These are phyloP conservation scores for Candida buenavistaensis DNA, from an alignment of 1,139 yeast species.

Conservation along the genomic window DNA sequence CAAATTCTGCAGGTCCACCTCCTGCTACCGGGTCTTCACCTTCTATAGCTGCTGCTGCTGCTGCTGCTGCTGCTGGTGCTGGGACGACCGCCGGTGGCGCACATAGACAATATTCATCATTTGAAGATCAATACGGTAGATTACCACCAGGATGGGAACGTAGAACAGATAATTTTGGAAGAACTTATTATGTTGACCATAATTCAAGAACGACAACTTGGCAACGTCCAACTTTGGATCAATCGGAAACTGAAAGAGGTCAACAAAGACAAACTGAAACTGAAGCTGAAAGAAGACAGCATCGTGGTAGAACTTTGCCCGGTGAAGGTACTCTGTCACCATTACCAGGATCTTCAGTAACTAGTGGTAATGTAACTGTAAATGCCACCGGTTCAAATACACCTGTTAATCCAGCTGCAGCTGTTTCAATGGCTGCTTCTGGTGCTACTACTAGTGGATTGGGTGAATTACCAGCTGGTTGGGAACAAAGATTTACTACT, in stretches of 20 bases:
- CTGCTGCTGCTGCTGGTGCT: slow-evolving; percentile 13
- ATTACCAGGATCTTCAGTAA: slow-evolving; percentile 27
- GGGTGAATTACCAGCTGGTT: slow-evolving; percentile 96
- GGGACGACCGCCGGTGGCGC: slow-evolving; percentile 20
- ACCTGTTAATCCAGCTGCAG: slow-evolving; percentile 65
- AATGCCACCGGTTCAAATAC: slow-evolving; percentile 46
- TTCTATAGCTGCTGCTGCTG: slow-evolving; percentile 5
- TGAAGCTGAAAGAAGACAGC: slow-evolving; percentile 88
- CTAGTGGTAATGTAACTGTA: slow-evolving; percentile 47
- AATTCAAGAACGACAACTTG: slow-evolving; percentile 97
- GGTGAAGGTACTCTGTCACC: slow-evolving; percentile 57
- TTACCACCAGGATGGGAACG: slow-evolving; percentile 99
- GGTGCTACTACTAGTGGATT: slow-evolving; percentile 95
- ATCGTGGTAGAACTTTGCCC: slow-evolving; percentile 87
- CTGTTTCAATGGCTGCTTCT: slow-evolving; percentile 78
- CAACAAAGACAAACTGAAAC: slow-evolving; percentile 61
- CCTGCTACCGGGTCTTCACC: slow-evolving; percentile 13
- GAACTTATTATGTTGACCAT: slow-evolving; percentile 97
- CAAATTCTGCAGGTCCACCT: too few relatives aligned
- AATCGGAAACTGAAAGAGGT: slow-evolving; percentile 66
- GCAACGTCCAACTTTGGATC: slow-evolving; percentile 88
- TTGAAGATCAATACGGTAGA: slow-evolving; percentile 95
- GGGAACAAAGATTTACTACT: slow-evolving; percentile 98
- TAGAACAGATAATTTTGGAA: slow-evolving; percentile 93
- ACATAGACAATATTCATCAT: slow-evolving; percentile 76